Percentiles rank a stretch among this genome's conserved stretches.
Evolutionary conservation across 108 stramenopile species (phyloP).

Genomic region (Phaeodactylum tricornutum): DNA sequence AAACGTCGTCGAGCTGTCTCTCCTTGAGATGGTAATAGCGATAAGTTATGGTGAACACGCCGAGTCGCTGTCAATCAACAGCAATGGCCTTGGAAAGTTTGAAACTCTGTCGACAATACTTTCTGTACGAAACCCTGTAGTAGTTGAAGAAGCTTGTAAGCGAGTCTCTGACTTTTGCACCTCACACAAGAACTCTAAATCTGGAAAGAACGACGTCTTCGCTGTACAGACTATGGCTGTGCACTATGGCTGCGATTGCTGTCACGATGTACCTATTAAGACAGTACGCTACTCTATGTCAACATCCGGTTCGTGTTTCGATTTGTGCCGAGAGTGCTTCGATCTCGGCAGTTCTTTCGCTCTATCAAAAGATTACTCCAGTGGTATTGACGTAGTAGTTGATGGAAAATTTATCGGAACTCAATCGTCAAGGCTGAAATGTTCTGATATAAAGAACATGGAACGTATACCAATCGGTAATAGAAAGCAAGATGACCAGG

Average conservation of each 20-base stretch:
- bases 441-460: not conserved
- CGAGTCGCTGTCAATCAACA: no score
- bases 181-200: no score
- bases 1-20: slow-evolving; percentile 17
- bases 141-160: no score
- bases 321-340: not conserved
- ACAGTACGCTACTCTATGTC: not conserved
- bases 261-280: not conserved
- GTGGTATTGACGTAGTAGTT: not conserved
- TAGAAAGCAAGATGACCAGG: no score
- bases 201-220: no score
- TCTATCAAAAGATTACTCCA: not conserved
- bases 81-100: no score
- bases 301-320: not conserved
- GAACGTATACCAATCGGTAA: not conserved
- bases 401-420: not conserved
- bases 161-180: no score
- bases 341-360: not conserved
- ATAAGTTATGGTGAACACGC: no score
- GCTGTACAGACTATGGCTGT: not conserved
- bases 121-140: no score
- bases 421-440: not conserved
- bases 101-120: no score
- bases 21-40: slow-evolving; percentile 31
- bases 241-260: not conserved